Evolutionary conservation across 2,329 filamentous ascomycete genomes (phyloP), one percentile per base, ranked within the genome.

Genomic region (Cladosporium phlei): DNA sequence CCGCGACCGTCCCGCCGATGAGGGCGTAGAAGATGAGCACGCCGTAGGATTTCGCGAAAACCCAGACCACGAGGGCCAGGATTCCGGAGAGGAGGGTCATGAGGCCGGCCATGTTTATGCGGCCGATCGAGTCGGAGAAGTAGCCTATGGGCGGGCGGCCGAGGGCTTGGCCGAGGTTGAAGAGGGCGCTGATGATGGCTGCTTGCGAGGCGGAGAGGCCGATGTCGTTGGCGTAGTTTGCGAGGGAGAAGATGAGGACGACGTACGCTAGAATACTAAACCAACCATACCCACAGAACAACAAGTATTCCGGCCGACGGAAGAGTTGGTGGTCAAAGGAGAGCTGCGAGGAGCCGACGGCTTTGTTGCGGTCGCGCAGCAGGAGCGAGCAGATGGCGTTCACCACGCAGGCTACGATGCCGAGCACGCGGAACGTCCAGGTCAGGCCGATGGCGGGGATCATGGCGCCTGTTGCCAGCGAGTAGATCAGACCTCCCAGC

Each of bases 181-280:
- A 75, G 28, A 89, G 66, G 4, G 86, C 86, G n/a, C 80, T 83
- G 35, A 88, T 74, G 12, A 88, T 71, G 0, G 82, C 81, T 5
- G 83, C 86, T 58, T 90, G 80, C 4, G 77, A 73, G 2, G 84
- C 71, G 1, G 74, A 73, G 22, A 89, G 75, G 1, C 86, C 86
- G 33, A 89, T 77, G 4, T 74, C 75, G 47, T 77, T 74, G 28
- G 83, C 83, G 59, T 88, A 91, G 61, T 83, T 86, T 11, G 86
- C 81, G 35, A 90, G 68, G 9, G 80, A 85, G 65, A 89, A 91
- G 34, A 89, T 75, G n/a, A 89, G 73, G 4, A 88, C 83, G 20
- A 86, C 75, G 57, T 91, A 91, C 4, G 77, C 85, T 11, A 91
- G 68, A 67, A 90, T 79, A 50, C 77, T 82, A 52, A 90, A 81